Conservation (phyloP, 1,284 basidiomycete species). For the Boletus semigastroideus region DNA sequence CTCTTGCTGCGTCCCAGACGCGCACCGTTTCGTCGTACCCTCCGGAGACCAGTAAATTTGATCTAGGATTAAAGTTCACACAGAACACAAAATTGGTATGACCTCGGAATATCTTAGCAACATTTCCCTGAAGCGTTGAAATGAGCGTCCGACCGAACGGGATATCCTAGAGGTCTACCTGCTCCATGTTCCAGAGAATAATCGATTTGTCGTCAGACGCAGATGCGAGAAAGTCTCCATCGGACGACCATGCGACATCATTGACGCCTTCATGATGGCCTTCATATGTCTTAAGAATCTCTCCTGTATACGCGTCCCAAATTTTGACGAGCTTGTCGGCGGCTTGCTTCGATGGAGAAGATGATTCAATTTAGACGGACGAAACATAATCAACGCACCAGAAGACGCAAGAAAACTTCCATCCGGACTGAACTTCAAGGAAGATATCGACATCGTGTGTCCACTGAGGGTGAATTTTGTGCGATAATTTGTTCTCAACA, state of each 20-base stretch:
- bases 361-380: constrained; percentile 5
- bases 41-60: constrained; percentile 88
- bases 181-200: constrained; percentile 76
- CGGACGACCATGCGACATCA: constrained; percentile 84
- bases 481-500: constrained; percentile 38
- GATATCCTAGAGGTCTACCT: constrained; percentile 40
- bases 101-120: constrained; percentile 65
- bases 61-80: constrained; percentile 86
- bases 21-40: constrained; percentile 94
- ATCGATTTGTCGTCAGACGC: constrained; percentile 90
- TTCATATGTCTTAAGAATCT: constrained; percentile 66
- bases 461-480: constrained; percentile 62
- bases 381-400: constrained; percentile 58
- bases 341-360: constrained; percentile 50
- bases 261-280: constrained; percentile 83
- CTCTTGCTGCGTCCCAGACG: constrained; percentile 92
- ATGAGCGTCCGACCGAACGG: constrained; percentile 8
- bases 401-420: constrained; percentile 71
- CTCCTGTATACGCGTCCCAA: constrained; percentile 72
- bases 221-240: constrained; percentile 80
- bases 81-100: constrained; percentile 96
- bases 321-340: constrained; percentile 79
- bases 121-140: constrained; percentile 44
- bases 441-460: constrained; percentile 71
- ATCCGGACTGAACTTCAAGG: constrained; percentile 79